Base-by-base conservation (phyloP, 768 basidiomycete species). In the Punctularia strigosozonata region DNA sequence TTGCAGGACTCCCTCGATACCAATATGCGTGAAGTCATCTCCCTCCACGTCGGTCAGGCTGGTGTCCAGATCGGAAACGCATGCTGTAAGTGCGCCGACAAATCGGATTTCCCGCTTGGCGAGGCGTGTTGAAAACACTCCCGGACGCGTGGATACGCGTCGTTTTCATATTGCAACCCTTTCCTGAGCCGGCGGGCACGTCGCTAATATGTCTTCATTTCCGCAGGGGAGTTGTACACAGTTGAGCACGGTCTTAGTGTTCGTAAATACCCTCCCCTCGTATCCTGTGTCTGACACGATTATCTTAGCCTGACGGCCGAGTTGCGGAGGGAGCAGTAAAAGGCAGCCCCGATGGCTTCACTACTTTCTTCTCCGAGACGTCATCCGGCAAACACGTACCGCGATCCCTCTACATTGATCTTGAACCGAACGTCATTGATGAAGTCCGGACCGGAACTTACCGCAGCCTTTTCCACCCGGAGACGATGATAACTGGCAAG, bases 311-410 rank as follows among this genome's bases (percentile, higher is more conserved):
- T 47, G 94, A 97, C 59, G 94, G 94, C 57, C 89, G 92, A 54
- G 70, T 95, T 47, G 63, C 75, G 43, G 84, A 87, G 50, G 74
- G 73, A 42, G 80, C 87, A 10, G 75, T 79, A 31, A 79, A 82
- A 38, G 64, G 69, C 43, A 75, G 74, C 50, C 84, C 90, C 51
- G 81, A 77, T 64, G 95, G 95, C 54, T 98, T 99, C 76, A 87
- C 82, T 61, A 99, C 95, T 47, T 99, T 99, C 74, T 99, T 99
- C 71, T 94, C 90, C 25, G 95, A 99, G 72, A 98, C 94, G 4
- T 77, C 79, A 23, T 80, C 88, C 39, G 94, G 92, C 46, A 95
- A 95, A 69, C 85, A 95, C 62, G 94, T 98, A 43, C 95, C 95
- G 37, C 80, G 95, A 52, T 95, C 92, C 31, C 76, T 99, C 49